Base-by-base conservation (phyloP, 768 basidiomycete species). In the Suillus discolor region DNA sequence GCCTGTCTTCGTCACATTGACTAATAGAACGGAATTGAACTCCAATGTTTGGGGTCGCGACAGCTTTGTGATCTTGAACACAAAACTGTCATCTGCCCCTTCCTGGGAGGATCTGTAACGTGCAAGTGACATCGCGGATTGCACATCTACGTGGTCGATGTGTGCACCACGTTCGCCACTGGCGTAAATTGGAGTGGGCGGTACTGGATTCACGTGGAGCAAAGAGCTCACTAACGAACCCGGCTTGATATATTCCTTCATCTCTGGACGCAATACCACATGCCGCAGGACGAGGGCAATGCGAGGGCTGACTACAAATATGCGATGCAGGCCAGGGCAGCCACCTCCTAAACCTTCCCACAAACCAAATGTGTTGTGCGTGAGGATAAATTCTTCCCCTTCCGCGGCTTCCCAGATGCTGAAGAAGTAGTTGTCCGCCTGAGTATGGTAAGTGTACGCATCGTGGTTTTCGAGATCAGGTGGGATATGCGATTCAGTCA, bases 251-350 rank as follows among this genome's bases (percentile, higher is more conserved):
- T 3, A 12, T 4, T 7, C 41, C 41, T 18, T 15, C 20, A 23
- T 6, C 38, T 69, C 45, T 70, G 64, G 47, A 47, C 66, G 25
- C 62, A 71, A 42, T 67, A 66, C 0, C 34, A 68, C 71, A 51
- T 62, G 64, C 62, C 74, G 69, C 51, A 80, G 70, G 62, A 80
- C 69, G 47, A 79, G 68, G 34, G 72, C 74, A 59, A 79, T 67
- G 45, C 72, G 73, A 51, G 80, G 79, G 71, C 77, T 78, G 71
- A 81, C 66, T 60, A 79, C 70, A 63, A 74, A 78, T 23, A 81
- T 23, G 20, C 70, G 67, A 57, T 79, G 79, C 39, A 76, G 42
- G 28, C 67, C 67, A 41, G 67, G 66, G 11, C 7, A 63, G 57
- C 70, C 74, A 53, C 49, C 65, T 4, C 74, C 4, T 12, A 57